Percentiles rank a stretch among this genome's conserved stretches.
phyloP scores from a whole-genome alignment of 371 early-diverging fungal genomes.

The Haplosporangium sp. region DNA sequence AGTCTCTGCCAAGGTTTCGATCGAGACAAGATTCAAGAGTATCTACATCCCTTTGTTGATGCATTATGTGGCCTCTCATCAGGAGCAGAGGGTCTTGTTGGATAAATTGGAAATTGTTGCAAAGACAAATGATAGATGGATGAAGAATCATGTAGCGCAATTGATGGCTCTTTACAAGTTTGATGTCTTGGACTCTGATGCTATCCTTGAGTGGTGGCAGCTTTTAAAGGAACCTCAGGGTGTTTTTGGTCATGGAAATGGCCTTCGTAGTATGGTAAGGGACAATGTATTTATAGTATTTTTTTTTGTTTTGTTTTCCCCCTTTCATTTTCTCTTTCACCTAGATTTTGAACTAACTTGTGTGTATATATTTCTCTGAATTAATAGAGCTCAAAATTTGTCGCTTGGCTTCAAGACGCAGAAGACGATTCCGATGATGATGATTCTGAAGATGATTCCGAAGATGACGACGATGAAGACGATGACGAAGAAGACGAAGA shows the following conservation, averaged over 20 bases:
- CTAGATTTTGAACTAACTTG: not conserved
- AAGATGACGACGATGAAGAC: conserved; percentile 34
- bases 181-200: conserved; percentile 50
- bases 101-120: conserved; percentile 34
- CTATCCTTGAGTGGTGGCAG: conserved; percentile 52
- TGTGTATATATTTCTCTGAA: not conserved
- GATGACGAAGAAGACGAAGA: conserved; percentile 26
- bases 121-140: conserved; percentile 22
- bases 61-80: conserved; percentile 43
- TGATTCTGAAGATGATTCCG: conserved; percentile 33
- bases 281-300: conserved; percentile 1
- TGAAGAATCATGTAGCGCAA: conserved; percentile 36
- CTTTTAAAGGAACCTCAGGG: conserved; percentile 41
- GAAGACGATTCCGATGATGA: conserved; percentile 28
- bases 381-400: conserved; percentile 50
- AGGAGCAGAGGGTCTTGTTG: conserved; percentile 38
- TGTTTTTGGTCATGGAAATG: conserved; percentile 38
- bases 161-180: conserved; percentile 46
- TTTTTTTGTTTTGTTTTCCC: conserved; percentile 5
- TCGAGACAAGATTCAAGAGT: conserved; percentile 41
- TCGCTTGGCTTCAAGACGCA: conserved; percentile 50
- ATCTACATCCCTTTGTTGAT: conserved; percentile 44
- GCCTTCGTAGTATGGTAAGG: conserved; percentile 49
- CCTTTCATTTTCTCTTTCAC: too few species aligned
- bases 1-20: conserved; percentile 32